Conservation (phyloP, 805 yeast species). For the Pichia thaimueangensis region DNA sequence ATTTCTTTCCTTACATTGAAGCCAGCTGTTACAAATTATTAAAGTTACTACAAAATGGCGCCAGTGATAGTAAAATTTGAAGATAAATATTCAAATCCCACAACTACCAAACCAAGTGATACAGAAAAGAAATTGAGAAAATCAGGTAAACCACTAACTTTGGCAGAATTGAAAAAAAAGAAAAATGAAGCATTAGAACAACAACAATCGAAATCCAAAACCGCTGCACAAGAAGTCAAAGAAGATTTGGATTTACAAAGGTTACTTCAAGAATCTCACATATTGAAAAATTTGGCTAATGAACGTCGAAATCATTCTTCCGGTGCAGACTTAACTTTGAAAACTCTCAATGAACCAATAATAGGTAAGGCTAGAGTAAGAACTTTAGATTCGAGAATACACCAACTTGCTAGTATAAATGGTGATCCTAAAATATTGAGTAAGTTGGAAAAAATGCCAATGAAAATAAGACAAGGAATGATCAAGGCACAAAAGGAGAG, state of each 20-base stretch:
- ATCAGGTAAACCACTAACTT: constrained; percentile 56
- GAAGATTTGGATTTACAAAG: constrained; percentile 67
- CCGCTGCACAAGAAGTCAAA: constrained; percentile 32
- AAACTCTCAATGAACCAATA: constrained; percentile 57
- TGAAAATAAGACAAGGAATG: constrained; percentile 84
- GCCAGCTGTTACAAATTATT: no score
- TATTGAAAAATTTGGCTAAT: constrained; percentile 33
- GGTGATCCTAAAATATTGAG: constrained; percentile 31
- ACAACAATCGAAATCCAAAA: constrained; percentile 20
- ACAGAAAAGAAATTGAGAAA: constrained; percentile 47
- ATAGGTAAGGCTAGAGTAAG: constrained; percentile 65
- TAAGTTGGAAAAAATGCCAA: constrained; percentile 75
- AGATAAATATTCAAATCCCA: constrained; percentile 28
- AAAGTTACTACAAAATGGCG: constrained; percentile 17
- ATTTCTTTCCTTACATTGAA: background rate
- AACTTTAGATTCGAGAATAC: constrained; percentile 53
- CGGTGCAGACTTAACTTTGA: constrained; percentile 63
- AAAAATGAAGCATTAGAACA: constrained; percentile 30
- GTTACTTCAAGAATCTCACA: constrained; percentile 65
- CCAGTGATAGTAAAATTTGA: constrained; percentile 46
- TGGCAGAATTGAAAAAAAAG: constrained; percentile 33
- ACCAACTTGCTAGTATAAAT: constrained; percentile 40
- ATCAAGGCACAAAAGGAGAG: constrained; percentile 47
- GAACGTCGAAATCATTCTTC: constrained; percentile 33
- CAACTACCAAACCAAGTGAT: constrained; percentile 23